phyloP scores from a whole-genome alignment of 176 grass and related monocot species.

The Chloris gayana region DNA sequence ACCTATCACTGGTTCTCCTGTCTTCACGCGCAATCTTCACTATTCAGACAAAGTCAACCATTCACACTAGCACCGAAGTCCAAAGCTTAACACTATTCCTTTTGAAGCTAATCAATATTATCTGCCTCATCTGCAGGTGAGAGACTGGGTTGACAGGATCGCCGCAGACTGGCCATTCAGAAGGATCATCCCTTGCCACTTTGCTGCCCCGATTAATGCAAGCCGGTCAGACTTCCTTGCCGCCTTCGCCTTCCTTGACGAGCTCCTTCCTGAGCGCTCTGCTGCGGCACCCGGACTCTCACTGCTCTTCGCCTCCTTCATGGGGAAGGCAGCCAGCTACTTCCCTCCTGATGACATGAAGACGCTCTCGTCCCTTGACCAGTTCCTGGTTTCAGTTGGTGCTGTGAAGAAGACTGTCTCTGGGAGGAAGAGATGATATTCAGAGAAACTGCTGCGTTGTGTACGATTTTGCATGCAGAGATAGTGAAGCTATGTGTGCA shows the following conservation, averaged over 20 bases:
- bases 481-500: background rate
- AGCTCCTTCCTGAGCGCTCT: constrained; percentile 61
- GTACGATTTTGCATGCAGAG: constrained; percentile 32
- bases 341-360: constrained; percentile 95
- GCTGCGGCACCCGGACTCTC: constrained; percentile 43
- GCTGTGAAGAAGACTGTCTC: constrained; percentile 86
- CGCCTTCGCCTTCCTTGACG: constrained; percentile 81
- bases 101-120: background rate
- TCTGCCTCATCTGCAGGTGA: constrained; percentile 51
- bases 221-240: constrained; percentile 76
- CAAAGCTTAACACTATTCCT: background rate
- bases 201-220: constrained; percentile 61
- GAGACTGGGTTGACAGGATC: constrained; percentile 82
- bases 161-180: constrained; percentile 58
- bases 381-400: constrained; percentile 85
- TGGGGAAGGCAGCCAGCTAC: constrained; percentile 76
- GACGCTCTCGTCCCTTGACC: constrained; percentile 91
- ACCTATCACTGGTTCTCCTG: background rate
- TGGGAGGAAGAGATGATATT: constrained; percentile 58
- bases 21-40: background rate
- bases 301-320: constrained; percentile 71
- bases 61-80: background rate
- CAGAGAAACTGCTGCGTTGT: background rate
- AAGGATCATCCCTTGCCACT: constrained; percentile 74
- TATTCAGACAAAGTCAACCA: background rate